Evolutionary conservation across 371 early-diverging fungal species (phyloP).

Genomic region (Haplosporangium sp.): DNA sequence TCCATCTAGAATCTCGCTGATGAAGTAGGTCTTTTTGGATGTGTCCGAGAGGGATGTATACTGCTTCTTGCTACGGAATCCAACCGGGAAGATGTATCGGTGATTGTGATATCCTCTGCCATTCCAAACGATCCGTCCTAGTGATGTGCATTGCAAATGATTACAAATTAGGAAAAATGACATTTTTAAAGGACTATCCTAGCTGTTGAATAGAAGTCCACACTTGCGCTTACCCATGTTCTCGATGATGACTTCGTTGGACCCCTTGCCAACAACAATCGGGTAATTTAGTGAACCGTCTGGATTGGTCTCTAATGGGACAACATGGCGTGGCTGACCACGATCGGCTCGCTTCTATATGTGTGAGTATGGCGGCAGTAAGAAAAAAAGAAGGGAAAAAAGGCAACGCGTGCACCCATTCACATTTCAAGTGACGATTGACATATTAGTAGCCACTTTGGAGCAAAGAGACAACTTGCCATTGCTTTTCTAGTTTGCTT

Average conservation of each 20-base stretch:
- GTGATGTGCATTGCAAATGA: neutral
- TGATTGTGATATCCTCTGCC: slow-evolving; percentile 60
- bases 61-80: slow-evolving; percentile 59
- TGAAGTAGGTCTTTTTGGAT: slow-evolving; percentile 56
- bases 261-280: slow-evolving; percentile 65
- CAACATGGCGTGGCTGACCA: slow-evolving; percentile 54
- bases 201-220: too few species aligned
- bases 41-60: slow-evolving; percentile 57
- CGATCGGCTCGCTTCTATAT: slow-evolving; percentile 58
- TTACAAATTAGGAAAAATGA: neutral
- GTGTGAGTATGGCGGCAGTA: neutral
- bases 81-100: slow-evolving; percentile 61
- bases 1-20: slow-evolving; percentile 60
- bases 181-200: neutral
- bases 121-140: slow-evolving; percentile 59
- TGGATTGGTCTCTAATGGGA: slow-evolving; percentile 45
- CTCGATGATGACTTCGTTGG: slow-evolving; percentile 65
- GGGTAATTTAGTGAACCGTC: slow-evolving; percentile 62
- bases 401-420: too few species aligned
- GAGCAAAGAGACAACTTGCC: slow-evolving; percentile 25
- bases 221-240: slow-evolving; percentile 53
- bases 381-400: neutral
- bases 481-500: slow-evolving; percentile 51
- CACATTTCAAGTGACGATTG: too few species aligned
- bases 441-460: neutral